Evolutionary conservation across 2,329 filamentous ascomycete species (phyloP).

Genomic region (Trichoderma harzianum): DNA sequence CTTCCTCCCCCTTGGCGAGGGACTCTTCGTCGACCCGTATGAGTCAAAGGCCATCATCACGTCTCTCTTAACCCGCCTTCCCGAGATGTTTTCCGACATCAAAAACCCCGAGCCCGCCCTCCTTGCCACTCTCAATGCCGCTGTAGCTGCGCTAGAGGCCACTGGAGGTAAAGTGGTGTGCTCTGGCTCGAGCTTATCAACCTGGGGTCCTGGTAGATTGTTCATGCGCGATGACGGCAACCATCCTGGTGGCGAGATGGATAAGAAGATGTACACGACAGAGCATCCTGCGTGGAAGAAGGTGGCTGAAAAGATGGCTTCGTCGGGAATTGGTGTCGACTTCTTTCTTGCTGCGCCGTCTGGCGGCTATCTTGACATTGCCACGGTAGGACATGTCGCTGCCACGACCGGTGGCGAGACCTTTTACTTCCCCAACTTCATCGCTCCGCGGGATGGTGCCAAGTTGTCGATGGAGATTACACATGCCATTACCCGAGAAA

Average conservation of each 20-base stretch:
- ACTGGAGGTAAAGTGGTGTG: conserved; percentile 93
- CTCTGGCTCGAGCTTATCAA: conserved; percentile 81
- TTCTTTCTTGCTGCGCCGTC: conserved; percentile 92
- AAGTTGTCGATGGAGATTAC: conserved; percentile 83
- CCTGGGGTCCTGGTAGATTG: conserved; percentile 82
- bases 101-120: conserved; percentile 91
- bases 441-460: conserved; percentile 77
- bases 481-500: conserved; percentile 83
- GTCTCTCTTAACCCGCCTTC: conserved; percentile 78
- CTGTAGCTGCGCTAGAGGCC: conserved; percentile 74
- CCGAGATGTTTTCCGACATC: conserved; percentile 78
- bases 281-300: conserved; percentile 89
- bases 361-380: conserved; percentile 88
- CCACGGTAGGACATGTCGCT: conserved; percentile 84
- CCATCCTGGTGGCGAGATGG: conserved; percentile 78
- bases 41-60: conserved; percentile 85
- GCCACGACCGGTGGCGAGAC: conserved; percentile 90
- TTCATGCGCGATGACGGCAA: conserved; percentile 87
- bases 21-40: conserved; percentile 90
- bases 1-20: conserved; percentile 86
- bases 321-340: conserved; percentile 81
- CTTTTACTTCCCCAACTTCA: conserved; percentile 96
- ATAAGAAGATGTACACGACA: conserved; percentile 87
- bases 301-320: conserved; percentile 80
- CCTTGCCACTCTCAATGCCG: conserved; percentile 78